These are phyloP conservation scores for Chenopodium berlandieri DNA, from an alignment of 148 eudicot genomes.

Conservation along the genomic window DNA sequence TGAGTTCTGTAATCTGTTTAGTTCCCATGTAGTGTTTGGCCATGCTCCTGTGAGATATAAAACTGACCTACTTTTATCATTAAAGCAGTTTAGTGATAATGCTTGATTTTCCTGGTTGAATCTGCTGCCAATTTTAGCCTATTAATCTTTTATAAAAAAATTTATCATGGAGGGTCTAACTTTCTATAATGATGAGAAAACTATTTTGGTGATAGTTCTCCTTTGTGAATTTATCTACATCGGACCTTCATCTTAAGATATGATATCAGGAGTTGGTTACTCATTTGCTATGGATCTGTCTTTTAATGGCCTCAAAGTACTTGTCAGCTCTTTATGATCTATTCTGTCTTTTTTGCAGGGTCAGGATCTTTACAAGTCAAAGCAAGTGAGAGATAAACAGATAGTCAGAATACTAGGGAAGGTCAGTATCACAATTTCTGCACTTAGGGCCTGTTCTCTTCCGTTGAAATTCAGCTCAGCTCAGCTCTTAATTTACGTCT, in stretches of 20 bases:
- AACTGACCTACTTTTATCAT: background rate
- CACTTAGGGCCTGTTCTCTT: background rate
- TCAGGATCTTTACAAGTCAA: slow-evolving; percentile 91
- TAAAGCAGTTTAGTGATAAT: background rate
- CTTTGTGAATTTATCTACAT: background rate
- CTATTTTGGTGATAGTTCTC: background rate
- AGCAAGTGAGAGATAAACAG: slow-evolving; percentile 94
- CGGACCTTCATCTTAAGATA: background rate
- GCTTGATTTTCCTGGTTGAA: background rate
- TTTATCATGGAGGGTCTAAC: background rate
- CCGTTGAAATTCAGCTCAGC: too few relatives aligned
- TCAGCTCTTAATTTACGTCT: too few relatives aligned
- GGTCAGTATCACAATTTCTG: slow-evolving; percentile 40
- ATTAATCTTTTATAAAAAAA: background rate
- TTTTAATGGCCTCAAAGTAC: background rate
- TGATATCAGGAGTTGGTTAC: background rate
- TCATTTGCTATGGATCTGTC: slow-evolving; percentile 3
- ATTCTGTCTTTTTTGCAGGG: slow-evolving; percentile 49
- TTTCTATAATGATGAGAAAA: background rate
- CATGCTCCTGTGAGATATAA: background rate
- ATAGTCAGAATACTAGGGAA: slow-evolving; percentile 96
- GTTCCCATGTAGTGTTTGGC: background rate
- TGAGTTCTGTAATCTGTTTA: background rate
- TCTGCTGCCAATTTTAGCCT: background rate
- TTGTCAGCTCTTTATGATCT: background rate